These are phyloP conservation scores for Rhynchospora breviuscula DNA, from an alignment of 176 grass and related monocot genomes.

Conservation along the genomic window DNA sequence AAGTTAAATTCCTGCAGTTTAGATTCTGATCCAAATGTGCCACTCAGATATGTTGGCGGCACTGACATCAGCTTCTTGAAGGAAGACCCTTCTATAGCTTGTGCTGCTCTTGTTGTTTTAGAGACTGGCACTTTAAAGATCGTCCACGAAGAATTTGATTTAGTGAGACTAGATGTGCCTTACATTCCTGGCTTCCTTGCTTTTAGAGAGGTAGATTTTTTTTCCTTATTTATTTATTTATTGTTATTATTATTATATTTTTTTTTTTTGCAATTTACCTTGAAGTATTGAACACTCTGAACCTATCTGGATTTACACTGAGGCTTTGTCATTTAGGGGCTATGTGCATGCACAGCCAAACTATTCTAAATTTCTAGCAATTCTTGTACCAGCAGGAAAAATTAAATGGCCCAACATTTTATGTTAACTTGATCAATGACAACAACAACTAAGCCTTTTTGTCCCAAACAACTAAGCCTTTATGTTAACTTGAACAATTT, in stretches of 20 bases:
- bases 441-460: too few relatives aligned
- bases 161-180: slow-evolving; percentile 56
- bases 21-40: slow-evolving; percentile 23
- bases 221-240: background rate
- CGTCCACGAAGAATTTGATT: slow-evolving; percentile 75
- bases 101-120: slow-evolving; percentile 56
- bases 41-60: slow-evolving; percentile 60
- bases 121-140: slow-evolving; percentile 55
- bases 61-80: slow-evolving; percentile 90
- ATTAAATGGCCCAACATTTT: background rate
- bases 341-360: background rate
- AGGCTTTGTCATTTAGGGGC: background rate
- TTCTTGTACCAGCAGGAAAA: background rate
- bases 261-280: background rate
- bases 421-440: background rate
- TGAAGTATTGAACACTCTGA: too few relatives aligned
- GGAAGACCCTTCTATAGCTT: slow-evolving; percentile 53
- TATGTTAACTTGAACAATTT: background rate
- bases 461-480: too few relatives aligned
- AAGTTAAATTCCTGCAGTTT: slow-evolving; percentile 30
- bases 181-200: slow-evolving; percentile 93
- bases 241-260: too few relatives aligned
- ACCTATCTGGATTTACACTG: background rate
- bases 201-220: slow-evolving; percentile 67
- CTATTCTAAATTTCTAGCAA: background rate